Base-by-base conservation (phyloP, 139 green algal genomes). In the Chlamydomonas incerta region DNA sequence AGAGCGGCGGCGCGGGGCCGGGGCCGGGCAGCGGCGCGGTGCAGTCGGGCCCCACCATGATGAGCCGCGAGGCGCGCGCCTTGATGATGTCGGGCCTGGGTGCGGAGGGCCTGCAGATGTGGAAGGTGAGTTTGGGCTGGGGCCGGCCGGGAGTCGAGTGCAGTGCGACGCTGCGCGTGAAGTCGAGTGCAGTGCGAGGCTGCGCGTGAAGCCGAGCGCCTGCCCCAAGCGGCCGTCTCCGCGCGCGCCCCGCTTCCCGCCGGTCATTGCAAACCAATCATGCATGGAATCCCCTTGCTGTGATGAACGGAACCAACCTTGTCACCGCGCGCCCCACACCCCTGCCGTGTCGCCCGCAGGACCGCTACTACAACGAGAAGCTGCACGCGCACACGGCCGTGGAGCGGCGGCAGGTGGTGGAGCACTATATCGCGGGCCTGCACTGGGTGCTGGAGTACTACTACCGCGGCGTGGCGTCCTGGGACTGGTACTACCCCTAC, bases 401-500 rank as follows among this genome's bases (percentile, higher is more conserved):
- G 46, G 68, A 33, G 20, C 83, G 83, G 28, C 82, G 90, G 1
- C 26, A 24, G 50, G 55, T 60, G 21, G 88, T 93, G 35, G 85
- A 93, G 63, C 50, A 92, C 24, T 98, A 96, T 90, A 92, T 98
- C 21, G 83, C 94, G 37, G 97, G 96, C 21, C 90, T 99, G 65
- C 93, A 97, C 86, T 99, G 97, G 97, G 95, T 98, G 83, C 89
- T 99, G 79, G 90, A 97, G 88, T 99, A 98, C 91, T 99, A 98
- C 93, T 98, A 99, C 91, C 83, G 92, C 15, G 96, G 96, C 2
- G 95, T 98, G 34, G 95, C 93, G 8, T 96, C 92, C n/a, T 98
- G 96, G 96, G 93, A 94, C 81, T 98, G 95, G 95, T 99, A 95
- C 90, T 99, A 98, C 90, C 97, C 96, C 17, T 95, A 95, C 88